These are phyloP conservation scores for Suillus sp. DNA, from an alignment of 768 basidiomycete genomes.

Conservation along the genomic window DNA sequence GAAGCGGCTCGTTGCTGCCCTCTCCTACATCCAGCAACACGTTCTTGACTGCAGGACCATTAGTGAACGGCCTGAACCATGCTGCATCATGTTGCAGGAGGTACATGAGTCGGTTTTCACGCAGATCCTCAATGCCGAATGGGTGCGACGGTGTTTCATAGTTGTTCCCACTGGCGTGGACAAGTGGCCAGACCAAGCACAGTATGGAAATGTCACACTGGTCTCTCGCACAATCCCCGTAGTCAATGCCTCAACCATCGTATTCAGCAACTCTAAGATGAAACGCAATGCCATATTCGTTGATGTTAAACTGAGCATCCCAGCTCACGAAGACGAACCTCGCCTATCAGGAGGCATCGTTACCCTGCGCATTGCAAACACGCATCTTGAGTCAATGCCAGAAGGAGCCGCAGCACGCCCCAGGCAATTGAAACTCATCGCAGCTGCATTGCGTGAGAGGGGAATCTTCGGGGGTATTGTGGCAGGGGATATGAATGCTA, in stretches of 20 bases:
- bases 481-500: conserved; percentile 75
- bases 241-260: conserved; percentile 48
- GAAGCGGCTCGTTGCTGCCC: conserved; percentile 48
- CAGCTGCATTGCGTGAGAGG: conserved; percentile 49
- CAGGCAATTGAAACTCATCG: conserved; percentile 55
- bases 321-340: conserved; percentile 33
- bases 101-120: conserved; percentile 48
- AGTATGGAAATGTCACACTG: conserved; percentile 73
- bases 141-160: conserved; percentile 63
- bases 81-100: conserved; percentile 72
- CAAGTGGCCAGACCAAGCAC: conserved; percentile 53
- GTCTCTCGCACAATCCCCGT: conserved; percentile 59
- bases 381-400: conserved; percentile 70
- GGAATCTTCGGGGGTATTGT: conserved; percentile 59
- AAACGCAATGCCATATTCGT: conserved; percentile 58
- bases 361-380: conserved; percentile 66
- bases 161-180: conserved; percentile 54
- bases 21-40: conserved; percentile 57
- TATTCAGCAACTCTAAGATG: conserved; percentile 54
- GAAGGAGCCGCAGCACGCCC: conserved; percentile 46
- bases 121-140: conserved; percentile 54
- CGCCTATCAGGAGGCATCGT: conserved; percentile 39
- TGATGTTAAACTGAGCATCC: conserved; percentile 51
- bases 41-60: conserved; percentile 49
- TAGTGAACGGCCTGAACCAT: conserved; percentile 51